These are phyloP conservation scores for Heteromeles arbutifolia DNA, from an alignment of 306 rosid species.

Conservation along the genomic window DNA sequence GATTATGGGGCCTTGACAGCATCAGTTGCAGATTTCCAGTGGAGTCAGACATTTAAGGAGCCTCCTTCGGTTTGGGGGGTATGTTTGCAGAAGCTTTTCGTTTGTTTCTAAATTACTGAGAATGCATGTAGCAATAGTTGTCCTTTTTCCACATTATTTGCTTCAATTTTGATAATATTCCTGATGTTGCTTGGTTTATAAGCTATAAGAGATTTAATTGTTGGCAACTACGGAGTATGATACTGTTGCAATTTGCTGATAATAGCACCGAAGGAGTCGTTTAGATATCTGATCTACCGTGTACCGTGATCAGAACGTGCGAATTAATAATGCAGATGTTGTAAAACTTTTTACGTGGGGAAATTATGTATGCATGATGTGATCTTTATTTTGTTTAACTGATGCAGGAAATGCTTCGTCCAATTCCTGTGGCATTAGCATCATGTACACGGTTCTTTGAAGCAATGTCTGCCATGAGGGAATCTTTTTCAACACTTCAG, in stretches of 20 bases:
- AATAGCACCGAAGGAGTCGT: neutral
- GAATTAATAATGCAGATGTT: neutral
- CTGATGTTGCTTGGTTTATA: neutral
- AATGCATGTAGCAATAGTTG: neutral
- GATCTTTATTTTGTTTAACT: neutral
- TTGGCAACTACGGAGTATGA: neutral
- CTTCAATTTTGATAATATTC: neutral
- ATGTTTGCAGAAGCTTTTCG: conserved; percentile 29
- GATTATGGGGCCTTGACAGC: conserved; percentile 93
- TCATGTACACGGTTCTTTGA: conserved; percentile 90
- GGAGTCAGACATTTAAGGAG: conserved; percentile 98
- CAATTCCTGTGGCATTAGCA: conserved; percentile 91
- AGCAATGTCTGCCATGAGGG: conserved; percentile 98
- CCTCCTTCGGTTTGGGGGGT: conserved; percentile 99
- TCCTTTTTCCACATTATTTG: neutral
- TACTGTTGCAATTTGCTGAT: neutral
- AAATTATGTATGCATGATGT: neutral
- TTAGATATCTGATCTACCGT: neutral
- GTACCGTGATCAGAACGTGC: no score
- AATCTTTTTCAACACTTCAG: conserved; percentile 83
- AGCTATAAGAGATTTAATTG: neutral
- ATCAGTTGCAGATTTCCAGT: conserved; percentile 91
- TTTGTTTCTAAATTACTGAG: conserved; percentile 1
- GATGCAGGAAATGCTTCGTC: conserved; percentile 90
- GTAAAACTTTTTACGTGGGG: neutral